phyloP scores from a whole-genome alignment of 768 basidiomycete species.

The Tephrocybe sp. region DNA sequence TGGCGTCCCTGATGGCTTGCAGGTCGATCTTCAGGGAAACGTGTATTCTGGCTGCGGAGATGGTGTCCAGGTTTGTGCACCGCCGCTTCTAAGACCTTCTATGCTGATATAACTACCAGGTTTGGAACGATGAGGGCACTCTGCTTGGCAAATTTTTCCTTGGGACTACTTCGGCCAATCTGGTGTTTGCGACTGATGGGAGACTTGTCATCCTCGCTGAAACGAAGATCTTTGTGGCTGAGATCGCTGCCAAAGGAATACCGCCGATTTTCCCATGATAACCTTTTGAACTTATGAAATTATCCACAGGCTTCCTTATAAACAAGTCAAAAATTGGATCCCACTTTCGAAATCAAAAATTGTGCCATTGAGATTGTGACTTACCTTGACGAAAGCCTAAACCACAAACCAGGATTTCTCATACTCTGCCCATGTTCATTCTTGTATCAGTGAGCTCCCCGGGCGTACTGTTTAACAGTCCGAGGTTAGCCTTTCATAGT shows the following conservation, averaged over 20 bases:
- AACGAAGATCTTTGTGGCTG: slow-evolving; percentile 46
- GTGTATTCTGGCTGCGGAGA: slow-evolving; percentile 72
- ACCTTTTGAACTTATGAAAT: not conserved
- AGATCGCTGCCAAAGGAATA: slow-evolving; percentile 39
- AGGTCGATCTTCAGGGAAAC: slow-evolving; percentile 63
- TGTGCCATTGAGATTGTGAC: too few relatives aligned
- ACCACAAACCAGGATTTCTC: too few relatives aligned
- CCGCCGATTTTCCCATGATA: slow-evolving; percentile 11
- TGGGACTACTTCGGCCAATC: slow-evolving; percentile 40
- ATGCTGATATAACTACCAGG: slow-evolving; percentile 26
- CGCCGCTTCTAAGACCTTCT: not conserved
- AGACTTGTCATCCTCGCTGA: slow-evolving; percentile 46
- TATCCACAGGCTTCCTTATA: too few relatives aligned
- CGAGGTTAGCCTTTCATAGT: too few relatives aligned
- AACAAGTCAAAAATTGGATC: too few relatives aligned
- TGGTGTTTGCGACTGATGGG: slow-evolving; percentile 44
- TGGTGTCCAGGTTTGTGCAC: slow-evolving; percentile 51
- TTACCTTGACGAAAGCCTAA: too few relatives aligned
- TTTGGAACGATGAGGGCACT: slow-evolving; percentile 54
- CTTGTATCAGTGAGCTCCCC: too few relatives aligned
- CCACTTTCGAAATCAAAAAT: too few relatives aligned
- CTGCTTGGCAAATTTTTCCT: slow-evolving; percentile 69
- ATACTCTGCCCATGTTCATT: too few relatives aligned
- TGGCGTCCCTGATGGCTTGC: slow-evolving; percentile 67
- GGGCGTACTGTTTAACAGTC: too few relatives aligned